Evolutionary conservation across 441 rosid species (phyloP).

Genomic region (Populus hybrid): DNA sequence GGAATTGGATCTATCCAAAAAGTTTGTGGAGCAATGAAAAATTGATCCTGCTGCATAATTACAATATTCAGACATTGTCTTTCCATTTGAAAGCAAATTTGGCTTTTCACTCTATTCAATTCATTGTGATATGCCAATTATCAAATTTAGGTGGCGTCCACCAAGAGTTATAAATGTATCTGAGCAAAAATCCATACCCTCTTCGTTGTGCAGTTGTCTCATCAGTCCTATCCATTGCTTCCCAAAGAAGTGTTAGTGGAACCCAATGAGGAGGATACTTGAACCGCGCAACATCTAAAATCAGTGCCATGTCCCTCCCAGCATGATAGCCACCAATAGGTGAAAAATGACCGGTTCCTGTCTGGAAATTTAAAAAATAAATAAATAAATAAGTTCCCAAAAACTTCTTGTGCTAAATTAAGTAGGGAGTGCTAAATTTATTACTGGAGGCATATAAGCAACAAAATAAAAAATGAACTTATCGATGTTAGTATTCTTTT

Average conservation of each 20-base stretch:
- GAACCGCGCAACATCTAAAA: conserved; percentile 62
- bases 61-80: not conserved
- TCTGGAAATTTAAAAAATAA: conserved; percentile 32
- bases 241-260: conserved; percentile 59
- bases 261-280: conserved; percentile 69
- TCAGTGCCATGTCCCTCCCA: conserved; percentile 50
- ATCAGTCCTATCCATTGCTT: conserved; percentile 50
- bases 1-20: not conserved
- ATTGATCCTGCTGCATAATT: not conserved
- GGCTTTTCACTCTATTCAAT: not conserved
- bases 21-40: not conserved
- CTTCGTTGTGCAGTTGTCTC: conserved; percentile 40
- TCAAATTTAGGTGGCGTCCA: not conserved
- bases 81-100: not conserved
- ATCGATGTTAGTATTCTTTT: not conserved
- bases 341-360: conserved; percentile 63
- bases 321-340: conserved; percentile 63
- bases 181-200: conserved; percentile 33
- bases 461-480: not conserved
- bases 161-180: conserved; percentile 3
- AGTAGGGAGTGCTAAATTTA: not conserved
- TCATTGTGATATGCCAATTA: conserved; percentile 5
- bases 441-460: not conserved
- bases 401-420: not conserved
- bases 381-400: not conserved